Base-by-base conservation (phyloP, 352 stramenopile species). In the Phytophthora nicotianae region DNA sequence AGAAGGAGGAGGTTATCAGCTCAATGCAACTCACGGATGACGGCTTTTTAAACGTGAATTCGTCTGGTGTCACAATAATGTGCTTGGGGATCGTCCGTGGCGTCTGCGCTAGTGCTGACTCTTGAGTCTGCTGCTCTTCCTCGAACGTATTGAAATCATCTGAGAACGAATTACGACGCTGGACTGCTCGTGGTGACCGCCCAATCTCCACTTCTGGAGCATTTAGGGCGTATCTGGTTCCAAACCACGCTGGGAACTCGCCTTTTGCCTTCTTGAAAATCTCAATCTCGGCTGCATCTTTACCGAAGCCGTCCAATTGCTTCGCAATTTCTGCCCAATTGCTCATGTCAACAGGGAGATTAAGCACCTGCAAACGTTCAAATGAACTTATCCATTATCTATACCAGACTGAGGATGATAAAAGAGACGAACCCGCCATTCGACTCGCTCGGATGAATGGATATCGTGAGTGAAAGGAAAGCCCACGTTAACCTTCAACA, bases 391-490 rank as follows among this genome's bases (percentile, higher is more conserved):
- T 0, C 3, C 37, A 26, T 56, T 38, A 55, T 23, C 19, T 20
- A 17, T 19, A 29, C 23, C 13, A 57, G 32, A 24, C 26, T 33
- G 14, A 26, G 41, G 38, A 47, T 16, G 29, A 29, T 38, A 51
- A 48, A 50, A 42, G 20, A 13, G 21, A 79, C 75, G 14, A 53
- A 92, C 83, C 50, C 89, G 72, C 89, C 89, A 97, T 40, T 96
- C 76, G 16, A 97, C 84, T 62, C 88, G 86, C 57, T 96, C 89
- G 0, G 86, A 90, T 32, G 86, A 95, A 67, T 96, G 86, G 41
- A 95, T 93, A 49, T 93, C 77, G 53, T 94, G 87, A 19, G 77
- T 82, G 21, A 97, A 83, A 2, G 88, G 87, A n/a, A 96, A 91
- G 0, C 88, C 88, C 2, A 95, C 70, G 64, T 93, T 93, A 14